Evolutionary conservation across 495 filamentous ascomycete species (phyloP), one percentile per base, ranked within the genome.

Genomic region (Neurospora africana): DNA sequence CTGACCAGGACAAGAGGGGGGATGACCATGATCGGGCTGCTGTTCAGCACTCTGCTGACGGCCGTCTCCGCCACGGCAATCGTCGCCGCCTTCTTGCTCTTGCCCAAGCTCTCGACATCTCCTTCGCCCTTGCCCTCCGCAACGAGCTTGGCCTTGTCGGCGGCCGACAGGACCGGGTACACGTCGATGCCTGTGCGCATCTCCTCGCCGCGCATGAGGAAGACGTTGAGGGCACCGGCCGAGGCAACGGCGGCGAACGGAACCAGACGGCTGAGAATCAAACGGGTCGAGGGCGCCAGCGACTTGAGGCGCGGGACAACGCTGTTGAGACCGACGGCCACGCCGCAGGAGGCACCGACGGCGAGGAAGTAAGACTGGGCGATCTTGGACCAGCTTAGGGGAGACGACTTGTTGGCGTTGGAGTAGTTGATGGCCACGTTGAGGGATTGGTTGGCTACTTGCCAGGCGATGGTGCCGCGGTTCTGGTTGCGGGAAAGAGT

Each of bases 341-440:
- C 95, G 70, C 91, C 91, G 83, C 95, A 99, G 5, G 92, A 95
- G 19, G 95, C 95, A 37, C 90, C 88, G 11, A 99, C 96, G 68
- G 95, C 95, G 72, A 98, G 86, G 78, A 92, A 86, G 86, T 98
- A 99, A 74, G 94, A 97, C 77, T 95, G 88, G 71, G 89, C 87
- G 75, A 99, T 89, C 73, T 93, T 93, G 8, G 89, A 87, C 72
- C 87, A 86, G 36, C 92, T 91, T 3, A 98, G 86, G 0, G 94
- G 91, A 2, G 93, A 92, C 21, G 93, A 96, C 78, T 99, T 99
- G 87, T 99, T 99, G 44, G 95, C 91, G 81, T 99, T 99, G 79
- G 94, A 90, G 80, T 88, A 92, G 87, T 99, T 99, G 86, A 99
- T 95, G 53, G 92, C 94, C 21, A 99, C 95, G 78, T 99, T 98